Conservation (phyloP, 805 yeast genomes). For the Komagataella pastoris region DNA sequence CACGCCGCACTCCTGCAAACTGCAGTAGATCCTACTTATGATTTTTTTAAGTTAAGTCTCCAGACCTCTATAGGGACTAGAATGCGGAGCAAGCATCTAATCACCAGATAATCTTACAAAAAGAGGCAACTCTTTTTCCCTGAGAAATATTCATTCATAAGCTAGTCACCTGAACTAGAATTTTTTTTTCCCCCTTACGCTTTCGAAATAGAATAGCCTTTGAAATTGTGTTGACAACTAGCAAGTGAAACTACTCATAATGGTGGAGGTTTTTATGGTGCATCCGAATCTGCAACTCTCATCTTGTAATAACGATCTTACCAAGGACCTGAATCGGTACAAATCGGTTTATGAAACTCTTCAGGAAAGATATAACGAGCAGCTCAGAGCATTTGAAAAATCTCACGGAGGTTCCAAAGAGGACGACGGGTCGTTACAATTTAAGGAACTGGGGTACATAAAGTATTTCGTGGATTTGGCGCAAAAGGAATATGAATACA, state of each 20-base stretch:
- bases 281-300: conserved; percentile 17
- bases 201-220: neutral
- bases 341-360: neutral
- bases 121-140: neutral
- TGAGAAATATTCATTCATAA: neutral
- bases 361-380: conserved; percentile 3
- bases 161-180: neutral
- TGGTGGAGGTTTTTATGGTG: conserved; percentile 16
- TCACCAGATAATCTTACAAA: neutral
- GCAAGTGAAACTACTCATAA: conserved; percentile 1
- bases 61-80: neutral
- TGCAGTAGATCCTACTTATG: neutral
- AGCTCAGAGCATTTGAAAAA: conserved; percentile 3
- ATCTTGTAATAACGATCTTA: conserved; percentile 13
- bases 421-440: conserved; percentile 3
- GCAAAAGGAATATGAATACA: conserved; percentile 14
- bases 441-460: conserved; percentile 9
- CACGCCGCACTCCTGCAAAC: neutral
- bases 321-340: conserved; percentile 6
- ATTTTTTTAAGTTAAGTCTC: neutral
- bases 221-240: neutral
- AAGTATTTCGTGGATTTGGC: conserved; percentile 13
- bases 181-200: neutral
- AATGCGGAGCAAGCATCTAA: neutral
- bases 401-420: conserved; percentile 10